Conservation (phyloP, 768 basidiomycete genomes). For the Obba rivulosa region DNA sequence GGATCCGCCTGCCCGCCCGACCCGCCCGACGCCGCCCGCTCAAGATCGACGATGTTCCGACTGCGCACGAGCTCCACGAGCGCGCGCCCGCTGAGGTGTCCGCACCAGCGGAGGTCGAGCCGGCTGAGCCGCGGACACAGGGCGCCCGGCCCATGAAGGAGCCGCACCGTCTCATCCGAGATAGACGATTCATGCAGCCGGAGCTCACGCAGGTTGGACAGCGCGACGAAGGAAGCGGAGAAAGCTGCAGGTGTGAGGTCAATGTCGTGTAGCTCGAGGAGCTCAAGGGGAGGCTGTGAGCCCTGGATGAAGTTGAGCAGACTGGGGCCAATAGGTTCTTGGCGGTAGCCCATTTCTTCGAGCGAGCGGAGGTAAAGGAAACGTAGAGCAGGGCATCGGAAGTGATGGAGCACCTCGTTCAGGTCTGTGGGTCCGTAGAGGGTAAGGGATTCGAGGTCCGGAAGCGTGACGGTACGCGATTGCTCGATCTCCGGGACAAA, state of each 20-base stretch:
- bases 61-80: constrained; percentile 45
- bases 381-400: constrained; percentile 31
- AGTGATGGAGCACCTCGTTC: constrained; percentile 22
- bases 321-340: constrained; percentile 26
- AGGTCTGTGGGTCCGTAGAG: constrained; percentile 27
- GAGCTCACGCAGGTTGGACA: constrained; percentile 41
- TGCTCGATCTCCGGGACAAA: constrained; percentile 14
- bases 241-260: constrained; percentile 37
- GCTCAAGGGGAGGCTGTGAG: constrained; percentile 30
- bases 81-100: constrained; percentile 44
- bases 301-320: constrained; percentile 27
- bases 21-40: not conserved
- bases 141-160: constrained; percentile 31
- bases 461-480: constrained; percentile 16
- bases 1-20: constrained; percentile 13
- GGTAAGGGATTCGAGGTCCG: constrained; percentile 24
- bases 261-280: constrained; percentile 46
- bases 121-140: constrained; percentile 42
- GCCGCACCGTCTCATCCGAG: constrained; percentile 36
- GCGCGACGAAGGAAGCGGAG: constrained; percentile 26
- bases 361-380: constrained; percentile 38
- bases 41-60: constrained; percentile 21
- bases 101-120: constrained; percentile 58
- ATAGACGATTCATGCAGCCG: constrained; percentile 57
- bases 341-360: constrained; percentile 26